Conservation (phyloP, 1,284 basidiomycete species). For the Boletus mariae region DNA sequence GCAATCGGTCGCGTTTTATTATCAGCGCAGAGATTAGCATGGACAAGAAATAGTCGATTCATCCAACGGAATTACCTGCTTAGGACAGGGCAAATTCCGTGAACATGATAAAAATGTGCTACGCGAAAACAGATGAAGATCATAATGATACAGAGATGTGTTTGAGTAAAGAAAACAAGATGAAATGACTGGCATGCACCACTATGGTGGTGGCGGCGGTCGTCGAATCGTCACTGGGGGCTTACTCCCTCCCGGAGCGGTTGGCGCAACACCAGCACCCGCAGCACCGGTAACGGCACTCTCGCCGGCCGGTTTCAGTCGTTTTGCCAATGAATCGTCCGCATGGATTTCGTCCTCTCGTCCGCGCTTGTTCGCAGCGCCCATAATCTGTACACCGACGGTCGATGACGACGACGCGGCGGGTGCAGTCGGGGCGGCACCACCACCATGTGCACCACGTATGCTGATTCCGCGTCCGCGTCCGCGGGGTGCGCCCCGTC, state of each 20-base stretch:
- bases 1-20: no score
- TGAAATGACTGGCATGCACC: neutral
- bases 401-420: conserved; percentile 10
- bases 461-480: conserved; percentile 34
- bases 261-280: neutral
- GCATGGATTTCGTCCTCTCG: conserved; percentile 51
- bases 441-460: conserved; percentile 41
- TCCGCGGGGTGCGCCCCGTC: conserved; percentile 34
- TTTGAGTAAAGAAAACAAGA: neutral
- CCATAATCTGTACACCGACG: conserved; percentile 55
- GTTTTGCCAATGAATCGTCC: conserved; percentile 66
- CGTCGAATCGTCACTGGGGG: conserved; percentile 36
- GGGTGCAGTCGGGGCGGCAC: conserved; percentile 31
- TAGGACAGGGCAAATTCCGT: neutral
- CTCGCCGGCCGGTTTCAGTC: conserved; percentile 54
- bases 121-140: neutral
- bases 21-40: no score
- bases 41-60: neutral
- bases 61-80: neutral
- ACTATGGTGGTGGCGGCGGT: conserved; percentile 28
- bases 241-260: conserved; percentile 17
- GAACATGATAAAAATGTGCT: neutral
- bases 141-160: neutral
- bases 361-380: conserved; percentile 64
- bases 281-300: neutral